Percentiles rank a stretch among this genome's conserved stretches.
Conservation (phyloP, 371 early-diverging fungal species). For the Hamiltosporidium tvaerminnensis region DNA sequence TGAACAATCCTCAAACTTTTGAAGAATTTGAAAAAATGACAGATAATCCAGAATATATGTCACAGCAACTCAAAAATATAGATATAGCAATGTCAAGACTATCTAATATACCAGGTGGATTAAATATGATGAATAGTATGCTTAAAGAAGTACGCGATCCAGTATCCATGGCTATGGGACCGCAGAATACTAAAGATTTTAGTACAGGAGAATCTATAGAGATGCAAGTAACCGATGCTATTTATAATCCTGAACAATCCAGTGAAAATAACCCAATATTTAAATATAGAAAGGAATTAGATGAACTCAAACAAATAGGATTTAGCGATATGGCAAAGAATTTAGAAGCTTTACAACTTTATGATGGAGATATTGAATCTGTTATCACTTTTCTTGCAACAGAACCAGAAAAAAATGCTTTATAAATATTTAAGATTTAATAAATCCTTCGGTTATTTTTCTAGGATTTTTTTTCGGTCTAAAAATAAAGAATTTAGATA, state of each 20-base stretch:
- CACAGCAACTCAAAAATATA: constrained; percentile 48
- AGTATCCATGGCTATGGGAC: constrained; percentile 11
- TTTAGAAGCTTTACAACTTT: constrained; percentile 32
- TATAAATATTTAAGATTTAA: too few species aligned
- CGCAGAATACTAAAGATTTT: constrained; percentile 8
- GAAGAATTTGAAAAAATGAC: constrained; percentile 50
- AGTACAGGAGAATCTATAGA: constrained; percentile 30
- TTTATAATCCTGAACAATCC: constrained; percentile 34
- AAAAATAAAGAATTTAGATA: too few species aligned
- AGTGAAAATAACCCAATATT: constrained; percentile 34
- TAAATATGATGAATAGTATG: constrained; percentile 51
- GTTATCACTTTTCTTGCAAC: too few species aligned
- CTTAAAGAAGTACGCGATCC: constrained; percentile 51
- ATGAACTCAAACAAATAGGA: constrained; percentile 43
- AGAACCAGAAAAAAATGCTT: too few species aligned
- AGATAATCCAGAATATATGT: constrained; percentile 51
- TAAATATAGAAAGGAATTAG: constrained; percentile 45
- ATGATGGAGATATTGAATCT: constrained; percentile 40
- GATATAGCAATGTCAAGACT: constrained; percentile 52
- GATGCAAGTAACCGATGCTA: constrained; percentile 8
- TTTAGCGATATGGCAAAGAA: constrained; percentile 41
- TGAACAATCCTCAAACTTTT: constrained; percentile 41
- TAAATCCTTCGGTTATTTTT: too few species aligned
- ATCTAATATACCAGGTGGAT: constrained; percentile 53
- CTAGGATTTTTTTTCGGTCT: too few species aligned